Conservation (phyloP, 257 asterid genomes). For the Nemophila menziesii region DNA sequence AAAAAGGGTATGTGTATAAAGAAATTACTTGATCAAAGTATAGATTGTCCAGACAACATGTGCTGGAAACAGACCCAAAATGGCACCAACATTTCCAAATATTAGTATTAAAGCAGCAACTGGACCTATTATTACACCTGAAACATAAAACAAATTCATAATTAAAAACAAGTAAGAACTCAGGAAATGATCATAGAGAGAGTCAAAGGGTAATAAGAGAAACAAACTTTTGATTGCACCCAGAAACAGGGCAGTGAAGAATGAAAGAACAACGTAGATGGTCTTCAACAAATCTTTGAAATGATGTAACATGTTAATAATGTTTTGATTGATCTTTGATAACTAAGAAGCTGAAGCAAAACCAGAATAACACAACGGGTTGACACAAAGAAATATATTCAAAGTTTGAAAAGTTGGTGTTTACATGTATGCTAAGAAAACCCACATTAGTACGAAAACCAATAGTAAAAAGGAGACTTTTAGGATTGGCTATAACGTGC, state of each 20-base stretch:
- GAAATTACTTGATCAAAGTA: slow-evolving; percentile 58
- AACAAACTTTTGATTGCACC: slow-evolving; percentile 77
- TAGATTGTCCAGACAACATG: slow-evolving; percentile 81
- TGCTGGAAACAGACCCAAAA: slow-evolving; percentile 82
- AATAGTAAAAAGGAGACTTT: not conserved
- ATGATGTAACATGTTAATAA: slow-evolving; percentile 34
- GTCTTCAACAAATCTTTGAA: slow-evolving; percentile 32
- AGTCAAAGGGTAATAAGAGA: not conserved
- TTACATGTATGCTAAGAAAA: not conserved
- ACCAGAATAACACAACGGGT: not conserved
- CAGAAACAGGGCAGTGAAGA: slow-evolving; percentile 53
- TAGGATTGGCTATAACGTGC: too few species aligned
- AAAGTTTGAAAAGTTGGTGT: not conserved
- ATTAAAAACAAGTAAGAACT: not conserved
- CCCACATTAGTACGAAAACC: not conserved
- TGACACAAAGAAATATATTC: not conserved
- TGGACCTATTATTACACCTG: slow-evolving; percentile 84
- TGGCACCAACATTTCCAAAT: slow-evolving; percentile 65
- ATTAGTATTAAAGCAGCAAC: slow-evolving; percentile 58
- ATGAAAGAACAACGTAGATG: slow-evolving; percentile 52
- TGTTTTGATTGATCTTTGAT: too few species aligned
- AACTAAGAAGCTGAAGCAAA: too few species aligned
- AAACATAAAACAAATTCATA: slow-evolving; percentile 11
- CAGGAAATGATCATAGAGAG: not conserved
- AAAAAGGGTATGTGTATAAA: not conserved